A percentile compares a stretch with the other conserved stretches of the same genome.
Conservation (phyloP, 225 moss, liverwort and hornwort genomes). For the Lunularia cruciata region DNA sequence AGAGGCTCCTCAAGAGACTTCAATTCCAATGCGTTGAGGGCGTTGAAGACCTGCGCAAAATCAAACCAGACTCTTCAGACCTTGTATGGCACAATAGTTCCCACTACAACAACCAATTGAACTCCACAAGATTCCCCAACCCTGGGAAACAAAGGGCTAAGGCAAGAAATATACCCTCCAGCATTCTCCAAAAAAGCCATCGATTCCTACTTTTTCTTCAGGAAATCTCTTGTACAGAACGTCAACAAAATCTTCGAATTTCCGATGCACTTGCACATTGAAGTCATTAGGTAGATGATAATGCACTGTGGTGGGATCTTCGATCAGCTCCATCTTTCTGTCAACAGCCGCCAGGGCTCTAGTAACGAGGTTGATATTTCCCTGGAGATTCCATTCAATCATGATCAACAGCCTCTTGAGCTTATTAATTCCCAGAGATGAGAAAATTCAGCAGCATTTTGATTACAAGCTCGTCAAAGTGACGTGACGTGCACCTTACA, state of each 20-base stretch:
- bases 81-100: neutral
- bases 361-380: conserved; percentile 82
- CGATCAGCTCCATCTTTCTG: conserved; percentile 67
- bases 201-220: conserved; percentile 70
- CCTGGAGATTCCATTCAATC: conserved; percentile 29
- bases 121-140: neutral
- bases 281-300: conserved; percentile 78
- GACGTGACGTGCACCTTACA: no score
- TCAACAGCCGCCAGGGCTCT: conserved; percentile 79
- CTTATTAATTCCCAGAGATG: no score
- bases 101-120: neutral
- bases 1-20: conserved; percentile 95
- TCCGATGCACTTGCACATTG: conserved; percentile 75
- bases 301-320: conserved; percentile 84
- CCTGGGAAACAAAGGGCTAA: neutral
- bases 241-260: conserved; percentile 58
- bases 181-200: conserved; percentile 70
- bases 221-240: conserved; percentile 76
- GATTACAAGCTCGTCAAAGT: no score
- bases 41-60: conserved; percentile 58
- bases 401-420: no score
- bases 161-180: conserved; percentile 50
- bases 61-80: neutral
- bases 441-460: no score
- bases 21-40: conserved; percentile 78